A percentile compares a stretch with the other conserved stretches of the same genome.
Conservation (phyloP, 2,329 filamentous ascomycete species). For the Penicillium sp. region DNA sequence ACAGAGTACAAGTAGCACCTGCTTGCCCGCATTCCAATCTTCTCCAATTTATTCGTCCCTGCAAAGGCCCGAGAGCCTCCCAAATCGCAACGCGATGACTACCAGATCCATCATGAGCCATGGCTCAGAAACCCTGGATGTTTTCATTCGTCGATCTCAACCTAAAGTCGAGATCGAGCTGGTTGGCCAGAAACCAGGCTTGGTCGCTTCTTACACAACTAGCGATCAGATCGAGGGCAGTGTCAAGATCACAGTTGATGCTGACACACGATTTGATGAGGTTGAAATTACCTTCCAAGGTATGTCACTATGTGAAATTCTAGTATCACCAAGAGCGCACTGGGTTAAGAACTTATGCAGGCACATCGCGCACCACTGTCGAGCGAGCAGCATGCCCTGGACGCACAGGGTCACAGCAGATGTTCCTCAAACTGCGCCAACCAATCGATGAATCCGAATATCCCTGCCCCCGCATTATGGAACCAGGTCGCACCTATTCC, state of each 20-base stretch:
- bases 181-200: conserved; percentile 36
- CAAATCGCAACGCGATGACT: conserved; percentile 16
- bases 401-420: conserved; percentile 60
- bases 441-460: conserved; percentile 59
- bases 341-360: conserved; percentile 35
- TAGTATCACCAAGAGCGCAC: neutral
- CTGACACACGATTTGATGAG: conserved; percentile 60
- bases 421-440: conserved; percentile 65
- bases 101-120: conserved; percentile 33
- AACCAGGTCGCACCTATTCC: conserved; percentile 59
- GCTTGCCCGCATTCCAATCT: neutral
- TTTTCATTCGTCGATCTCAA: conserved; percentile 32
- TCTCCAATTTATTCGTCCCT: neutral
- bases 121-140: conserved; percentile 34
- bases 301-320: conserved; percentile 30
- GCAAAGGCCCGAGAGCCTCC: neutral
- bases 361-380: conserved; percentile 56
- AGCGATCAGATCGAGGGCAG: conserved; percentile 61
- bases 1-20: conserved; percentile 2
- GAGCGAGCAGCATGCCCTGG: conserved; percentile 60
- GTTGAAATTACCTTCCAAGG: conserved; percentile 63
- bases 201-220: conserved; percentile 58
- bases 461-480: conserved; percentile 58
- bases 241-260: conserved; percentile 54
- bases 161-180: conserved; percentile 40